phyloP scores from a whole-genome alignment of 2,329 filamentous ascomycete genomes.

The Claviceps arundinis region DNA sequence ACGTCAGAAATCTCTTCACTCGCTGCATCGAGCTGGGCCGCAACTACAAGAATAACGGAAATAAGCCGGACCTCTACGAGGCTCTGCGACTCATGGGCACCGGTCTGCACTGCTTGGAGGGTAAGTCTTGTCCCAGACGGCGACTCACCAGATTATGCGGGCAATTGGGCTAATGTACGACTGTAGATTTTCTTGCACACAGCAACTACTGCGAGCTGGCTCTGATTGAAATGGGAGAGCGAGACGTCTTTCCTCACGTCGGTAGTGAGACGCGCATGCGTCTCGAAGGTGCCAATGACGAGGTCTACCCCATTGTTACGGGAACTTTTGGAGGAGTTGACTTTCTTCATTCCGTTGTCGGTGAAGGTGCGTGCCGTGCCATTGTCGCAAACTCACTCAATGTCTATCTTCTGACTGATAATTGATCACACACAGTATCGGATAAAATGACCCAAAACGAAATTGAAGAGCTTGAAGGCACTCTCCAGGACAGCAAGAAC shows the following conservation, averaged over 20 bases:
- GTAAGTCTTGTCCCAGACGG: slow-evolving; percentile 20
- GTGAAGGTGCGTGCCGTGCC: slow-evolving; percentile 34
- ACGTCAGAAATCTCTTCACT: slow-evolving; percentile 61
- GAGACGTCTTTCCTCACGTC: slow-evolving; percentile 74
- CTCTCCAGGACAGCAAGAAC: slow-evolving; percentile 51
- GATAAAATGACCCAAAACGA: slow-evolving; percentile 90
- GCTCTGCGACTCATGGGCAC: slow-evolving; percentile 77
- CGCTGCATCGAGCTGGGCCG: slow-evolving; percentile 70
- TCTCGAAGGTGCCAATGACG: slow-evolving; percentile 49
- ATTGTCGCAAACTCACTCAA: neutral
- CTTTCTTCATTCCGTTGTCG: slow-evolving; percentile 77
- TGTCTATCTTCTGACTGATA: neutral
- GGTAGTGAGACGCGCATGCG: slow-evolving; percentile 59
- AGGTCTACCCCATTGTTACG: slow-evolving; percentile 73
- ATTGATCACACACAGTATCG: slow-evolving; percentile 40
- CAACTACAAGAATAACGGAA: slow-evolving; percentile 45
- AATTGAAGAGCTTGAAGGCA: slow-evolving; percentile 76
- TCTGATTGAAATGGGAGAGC: slow-evolving; percentile 74
- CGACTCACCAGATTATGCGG: neutral
- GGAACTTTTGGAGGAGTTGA: slow-evolving; percentile 93
- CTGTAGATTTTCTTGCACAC: slow-evolving; percentile 71
- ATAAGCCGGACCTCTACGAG: slow-evolving; percentile 67
- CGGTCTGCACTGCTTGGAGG: slow-evolving; percentile 77
- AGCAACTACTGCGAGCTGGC: slow-evolving; percentile 87
- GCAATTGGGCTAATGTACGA: slow-evolving; percentile 4